Evolutionary conservation across 805 yeast species (phyloP), one percentile per base, ranked within the genome.

Genomic region (Pichia phayaonensis): DNA sequence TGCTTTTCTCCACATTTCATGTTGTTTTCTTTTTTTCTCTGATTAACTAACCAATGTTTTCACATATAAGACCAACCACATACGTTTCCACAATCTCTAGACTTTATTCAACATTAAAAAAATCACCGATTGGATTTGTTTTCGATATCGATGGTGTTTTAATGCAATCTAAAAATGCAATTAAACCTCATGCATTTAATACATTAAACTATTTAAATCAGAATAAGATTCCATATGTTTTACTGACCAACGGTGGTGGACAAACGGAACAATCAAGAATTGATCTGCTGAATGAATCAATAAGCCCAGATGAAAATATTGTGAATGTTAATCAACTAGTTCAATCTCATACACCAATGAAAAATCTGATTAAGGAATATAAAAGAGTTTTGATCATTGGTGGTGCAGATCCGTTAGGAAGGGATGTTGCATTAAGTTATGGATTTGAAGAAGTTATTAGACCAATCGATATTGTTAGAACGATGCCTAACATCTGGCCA

Each of bases 191-290:
- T 39, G 96, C 96, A 3, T 68, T 68, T n/a, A 72, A 72, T 23
- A 86, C 96, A 0, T 46, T 67, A 8, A 50, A 46, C 4, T 48
- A 50, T 29, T 69, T 90, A 43, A 70, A 82, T 44, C 55, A 72
- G 5, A 61, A 74, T 24, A 72, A 74, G 16, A 71, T 89, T 7
- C 96, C 97, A 1, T 90, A 81, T 69, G 79, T 89, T 18, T 62
- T 90, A 40, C 72, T 90, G 61, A 90, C 97, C 10, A 90, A 90
- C 63, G 97, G 97, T 21, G 97, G 97, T 8, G 97, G 97, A 2
- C 75, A 75, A 31, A 67, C 77, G 13, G 97, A 90, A 60, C 53
- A 60, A 6, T 73, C 72, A n/a, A 71, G 96, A 42, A 79, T 81
- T 1, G 70, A 72, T 2, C 75, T 73, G 34, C 63, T 87, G 8